These are phyloP conservation scores for Naganishia antarctica DNA, from an alignment of 768 basidiomycete genomes.

Conservation along the genomic window DNA sequence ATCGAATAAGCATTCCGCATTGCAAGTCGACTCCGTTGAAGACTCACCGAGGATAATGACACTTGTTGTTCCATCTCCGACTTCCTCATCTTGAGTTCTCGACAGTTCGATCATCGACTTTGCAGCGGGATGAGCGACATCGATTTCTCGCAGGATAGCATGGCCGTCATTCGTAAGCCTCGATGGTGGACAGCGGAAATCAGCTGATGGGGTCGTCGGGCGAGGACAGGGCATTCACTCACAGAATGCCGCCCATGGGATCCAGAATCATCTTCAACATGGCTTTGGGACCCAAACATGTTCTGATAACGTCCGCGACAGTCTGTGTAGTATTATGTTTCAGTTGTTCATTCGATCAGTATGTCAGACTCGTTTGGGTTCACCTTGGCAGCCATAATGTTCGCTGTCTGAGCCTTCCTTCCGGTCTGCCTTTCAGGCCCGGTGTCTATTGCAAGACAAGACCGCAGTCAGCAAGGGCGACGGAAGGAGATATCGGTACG, in stretches of 20 bases:
- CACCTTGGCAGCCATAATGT: slow-evolving; percentile 95
- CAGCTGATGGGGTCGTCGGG: no score
- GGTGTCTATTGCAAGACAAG: slow-evolving; percentile 59
- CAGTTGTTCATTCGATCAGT: not conserved
- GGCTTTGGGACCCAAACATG: slow-evolving; percentile 92
- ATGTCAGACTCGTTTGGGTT: slow-evolving; percentile 30
- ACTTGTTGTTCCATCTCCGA: slow-evolving; percentile 96
- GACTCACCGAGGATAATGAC: slow-evolving; percentile 88
- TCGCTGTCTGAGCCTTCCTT: slow-evolving; percentile 90
- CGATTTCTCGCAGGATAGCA: slow-evolving; percentile 94
- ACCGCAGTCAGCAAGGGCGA: slow-evolving; percentile 33
- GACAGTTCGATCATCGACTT: slow-evolving; percentile 99
- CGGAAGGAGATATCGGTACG: slow-evolving; percentile 60
- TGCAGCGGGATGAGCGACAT: slow-evolving; percentile 96
- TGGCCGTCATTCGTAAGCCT: slow-evolving; percentile 99
- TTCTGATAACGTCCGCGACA: slow-evolving; percentile 94
- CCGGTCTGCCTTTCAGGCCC: slow-evolving; percentile 91
- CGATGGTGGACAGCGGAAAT: not conserved
- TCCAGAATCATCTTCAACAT: slow-evolving; percentile 99
- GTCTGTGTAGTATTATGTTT: slow-evolving; percentile 57
- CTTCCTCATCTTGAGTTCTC: slow-evolving; percentile 96
- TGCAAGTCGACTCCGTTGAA: not conserved
- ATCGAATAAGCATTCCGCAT: not conserved
- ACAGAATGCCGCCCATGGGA: slow-evolving; percentile 99
- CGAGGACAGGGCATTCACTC: slow-evolving; percentile 32